Evolutionary conservation across 2,329 filamentous ascomycete genomes (phyloP), one percentile per base, ranked within the genome.

Genomic region (Annulohypoxylon truncatum): DNA sequence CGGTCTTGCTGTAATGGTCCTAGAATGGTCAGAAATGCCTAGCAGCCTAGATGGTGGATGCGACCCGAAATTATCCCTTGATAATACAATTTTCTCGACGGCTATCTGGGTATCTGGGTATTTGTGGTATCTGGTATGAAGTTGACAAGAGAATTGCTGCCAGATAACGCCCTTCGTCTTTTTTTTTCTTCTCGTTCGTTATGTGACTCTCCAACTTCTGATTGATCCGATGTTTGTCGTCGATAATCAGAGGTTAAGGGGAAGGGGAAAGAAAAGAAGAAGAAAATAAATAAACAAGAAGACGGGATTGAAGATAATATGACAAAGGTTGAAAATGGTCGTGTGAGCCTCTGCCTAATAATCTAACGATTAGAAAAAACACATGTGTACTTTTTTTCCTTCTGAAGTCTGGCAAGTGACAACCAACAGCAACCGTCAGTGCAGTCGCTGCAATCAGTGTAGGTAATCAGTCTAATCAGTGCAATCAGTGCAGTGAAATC

Each of bases 41-140:
- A 18, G 35, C 35, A 40, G 35, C n/a, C 13, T 44, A 44, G 12
- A 3, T 46, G 18, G 42, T 28, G 24, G 24, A 28, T 29, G 33
- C 47, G 28, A 20, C 29, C 63, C 46, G 62, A 66, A 68, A 68
- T 68, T 69, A 67, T 61, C 61, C 28, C 77, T 77, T 31, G 53
- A 40, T 18, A 61, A 46, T 26, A 15, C 24, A 48, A 48, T 28
- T 28, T 28, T 28, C 28, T 48, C 24, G n/a, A 28, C 24, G 24
- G 22, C 24, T 48, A 52, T 44, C 54, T 48, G 31, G 12, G 28
- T 54, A 38, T 15, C 35, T 15, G 35, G 35, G n/a, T 38, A 15
- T 38, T 8, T 15, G 33, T 6, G 7, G 9, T 35, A 13, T 35
- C 13, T 10, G 38, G 33, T 28, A 33, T 15, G 20, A 28, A 8